These are phyloP conservation scores for Aspergillus carlsbadensis DNA, from an alignment of 495 filamentous ascomycete genomes.

Conservation along the genomic window DNA sequence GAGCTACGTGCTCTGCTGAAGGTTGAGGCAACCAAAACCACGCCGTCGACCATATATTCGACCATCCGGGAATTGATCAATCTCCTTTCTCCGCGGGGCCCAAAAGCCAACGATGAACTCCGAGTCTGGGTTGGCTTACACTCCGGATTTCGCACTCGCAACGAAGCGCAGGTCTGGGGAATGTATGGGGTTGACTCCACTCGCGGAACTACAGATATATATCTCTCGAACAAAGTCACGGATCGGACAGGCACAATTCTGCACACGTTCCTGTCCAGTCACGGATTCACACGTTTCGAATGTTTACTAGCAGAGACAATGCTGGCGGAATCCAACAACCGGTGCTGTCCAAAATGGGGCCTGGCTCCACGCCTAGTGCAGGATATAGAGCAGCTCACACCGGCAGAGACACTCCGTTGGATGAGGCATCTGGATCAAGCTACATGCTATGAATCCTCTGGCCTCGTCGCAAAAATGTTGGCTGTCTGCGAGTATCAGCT, in stretches of 20 bases:
- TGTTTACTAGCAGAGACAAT: slow-evolving; percentile 43
- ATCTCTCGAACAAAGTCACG: slow-evolving; percentile 10
- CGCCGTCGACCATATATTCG: background rate
- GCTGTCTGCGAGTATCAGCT: slow-evolving; percentile 18
- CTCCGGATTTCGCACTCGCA: slow-evolving; percentile 18
- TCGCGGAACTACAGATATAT: slow-evolving; percentile 9
- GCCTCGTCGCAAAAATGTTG: slow-evolving; percentile 6
- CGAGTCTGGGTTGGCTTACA: slow-evolving; percentile 16
- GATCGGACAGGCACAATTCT: slow-evolving; percentile 13
- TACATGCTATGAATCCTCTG: slow-evolving; percentile 1
- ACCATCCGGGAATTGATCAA: background rate
- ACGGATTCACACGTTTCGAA: slow-evolving; percentile 33
- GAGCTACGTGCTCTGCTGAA: slow-evolving; percentile 2
- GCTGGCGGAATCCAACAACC: slow-evolving; percentile 22
- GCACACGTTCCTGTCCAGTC: slow-evolving; percentile 45
- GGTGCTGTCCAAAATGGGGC: slow-evolving; percentile 16
- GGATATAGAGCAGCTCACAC: slow-evolving; percentile 42
- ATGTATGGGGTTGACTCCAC: slow-evolving; percentile 9
- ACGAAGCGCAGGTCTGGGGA: slow-evolving; percentile 16
- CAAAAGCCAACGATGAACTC: slow-evolving; percentile 8
- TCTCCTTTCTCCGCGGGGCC: background rate
- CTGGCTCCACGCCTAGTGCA: slow-evolving; percentile 33
- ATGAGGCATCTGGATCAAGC: slow-evolving; percentile 18
- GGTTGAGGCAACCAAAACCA: background rate
- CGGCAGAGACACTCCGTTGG: slow-evolving; percentile 38